These are phyloP conservation scores for Naganishia antarctica DNA, from an alignment of 768 basidiomycete species.

Conservation along the genomic window DNA sequence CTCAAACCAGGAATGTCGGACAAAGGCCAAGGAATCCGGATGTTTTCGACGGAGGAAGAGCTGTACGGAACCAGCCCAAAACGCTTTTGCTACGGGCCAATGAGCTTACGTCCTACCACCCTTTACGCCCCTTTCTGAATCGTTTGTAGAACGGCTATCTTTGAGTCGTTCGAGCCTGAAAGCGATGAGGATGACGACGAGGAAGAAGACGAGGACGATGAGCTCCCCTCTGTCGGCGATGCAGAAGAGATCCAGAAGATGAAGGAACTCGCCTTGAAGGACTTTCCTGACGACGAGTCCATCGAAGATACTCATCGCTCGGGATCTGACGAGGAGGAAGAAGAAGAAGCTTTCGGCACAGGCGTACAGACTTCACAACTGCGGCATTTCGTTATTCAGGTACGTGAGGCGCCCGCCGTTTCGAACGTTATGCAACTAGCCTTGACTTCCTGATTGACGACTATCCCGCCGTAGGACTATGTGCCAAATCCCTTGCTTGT, in stretches of 20 bases:
- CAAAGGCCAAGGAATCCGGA: constrained; percentile 85
- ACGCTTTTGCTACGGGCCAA: neutral
- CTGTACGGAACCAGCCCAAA: constrained; percentile 52
- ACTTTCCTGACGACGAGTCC: constrained; percentile 31
- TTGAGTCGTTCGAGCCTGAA: constrained; percentile 67
- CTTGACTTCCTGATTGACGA: constrained; percentile 3
- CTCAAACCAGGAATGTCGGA: constrained; percentile 97
- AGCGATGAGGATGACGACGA: constrained; percentile 41
- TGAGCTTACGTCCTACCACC: too few species aligned
- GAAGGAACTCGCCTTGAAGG: constrained; percentile 16
- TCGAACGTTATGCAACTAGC: too few species aligned
- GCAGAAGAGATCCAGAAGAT: constrained; percentile 20
- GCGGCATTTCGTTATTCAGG: constrained; percentile 94
- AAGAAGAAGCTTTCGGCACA: constrained; percentile 44
- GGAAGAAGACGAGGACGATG: constrained; percentile 54
- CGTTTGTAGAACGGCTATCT: constrained; percentile 54
- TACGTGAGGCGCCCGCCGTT: constrained; percentile 46
- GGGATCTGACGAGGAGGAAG: constrained; percentile 43
- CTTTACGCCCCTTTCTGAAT: neutral
- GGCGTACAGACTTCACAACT: constrained; percentile 77
- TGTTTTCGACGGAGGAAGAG: constrained; percentile 73
- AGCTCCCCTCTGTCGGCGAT: constrained; percentile 7
- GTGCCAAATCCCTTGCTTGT: constrained; percentile 69
- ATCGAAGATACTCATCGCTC: constrained; percentile 3
- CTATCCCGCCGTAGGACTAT: constrained; percentile 65